These are phyloP conservation scores for Phytophthora kernoviae DNA, from an alignment of 352 stramenopile species.

Conservation along the genomic window DNA sequence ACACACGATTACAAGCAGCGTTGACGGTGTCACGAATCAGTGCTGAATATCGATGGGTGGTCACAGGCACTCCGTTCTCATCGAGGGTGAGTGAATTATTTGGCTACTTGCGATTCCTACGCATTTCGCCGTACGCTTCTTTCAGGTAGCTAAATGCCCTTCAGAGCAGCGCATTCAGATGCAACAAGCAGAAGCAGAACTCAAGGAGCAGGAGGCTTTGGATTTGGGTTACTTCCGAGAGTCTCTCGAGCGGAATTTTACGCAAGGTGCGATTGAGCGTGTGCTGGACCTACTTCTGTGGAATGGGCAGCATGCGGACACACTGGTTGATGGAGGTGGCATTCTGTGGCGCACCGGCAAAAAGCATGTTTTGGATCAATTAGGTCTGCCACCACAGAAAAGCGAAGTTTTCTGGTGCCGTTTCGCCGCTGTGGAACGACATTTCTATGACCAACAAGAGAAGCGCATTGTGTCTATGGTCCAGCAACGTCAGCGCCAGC, in stretches of 20 bases:
- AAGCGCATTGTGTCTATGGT: conserved; percentile 48
- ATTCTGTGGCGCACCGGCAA: conserved; percentile 86
- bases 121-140: conserved; percentile 44
- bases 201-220: conserved; percentile 27
- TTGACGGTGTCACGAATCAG: conserved; percentile 82
- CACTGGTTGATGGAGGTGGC: conserved; percentile 27
- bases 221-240: conserved; percentile 43
- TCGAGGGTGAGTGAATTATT: conserved; percentile 87
- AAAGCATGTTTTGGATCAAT: conserved; percentile 67
- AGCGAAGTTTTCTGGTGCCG: conserved; percentile 64
- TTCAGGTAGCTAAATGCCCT: not conserved
- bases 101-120: conserved; percentile 79
- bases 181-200: conserved; percentile 7
- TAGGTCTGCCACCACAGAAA: conserved; percentile 62
- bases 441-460: conserved; percentile 82
- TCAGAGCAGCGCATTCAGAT: conserved; percentile 5
- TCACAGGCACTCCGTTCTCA: conserved; percentile 91
- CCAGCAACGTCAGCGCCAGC: conserved; percentile 34
- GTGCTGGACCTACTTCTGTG: conserved; percentile 59
- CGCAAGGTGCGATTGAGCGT: conserved; percentile 42
- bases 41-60: conserved; percentile 78
- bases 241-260: conserved; percentile 41
- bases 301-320: conserved; percentile 21
- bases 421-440: conserved; percentile 76
- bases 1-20: conserved; percentile 69